Conservation (phyloP, 768 basidiomycete genomes). For the Fibroporia radiculosa region DNA sequence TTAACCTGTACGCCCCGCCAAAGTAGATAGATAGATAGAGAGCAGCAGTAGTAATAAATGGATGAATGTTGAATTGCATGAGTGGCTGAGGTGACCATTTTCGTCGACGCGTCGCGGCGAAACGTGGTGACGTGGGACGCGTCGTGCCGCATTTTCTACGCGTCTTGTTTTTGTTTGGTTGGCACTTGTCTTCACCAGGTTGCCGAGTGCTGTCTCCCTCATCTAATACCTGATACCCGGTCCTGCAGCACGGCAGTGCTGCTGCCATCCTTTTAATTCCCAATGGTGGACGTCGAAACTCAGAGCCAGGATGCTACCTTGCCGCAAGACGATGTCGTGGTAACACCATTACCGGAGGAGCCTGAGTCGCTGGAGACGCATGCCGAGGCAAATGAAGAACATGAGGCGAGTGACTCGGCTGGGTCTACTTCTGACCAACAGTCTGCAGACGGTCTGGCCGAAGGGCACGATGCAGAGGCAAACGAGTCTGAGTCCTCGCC, state of each 20-base stretch:
- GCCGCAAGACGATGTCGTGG: slow-evolving; percentile 14
- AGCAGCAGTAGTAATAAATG: too few species aligned
- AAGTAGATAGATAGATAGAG: too few species aligned
- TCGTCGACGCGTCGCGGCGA: too few species aligned
- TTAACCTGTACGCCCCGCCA: slow-evolving; percentile 53
- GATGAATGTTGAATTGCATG: too few species aligned
- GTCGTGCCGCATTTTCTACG: slow-evolving; percentile 10
- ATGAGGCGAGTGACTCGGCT: slow-evolving; percentile 29
- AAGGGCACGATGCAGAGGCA: slow-evolving; percentile 8
- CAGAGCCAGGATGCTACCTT: slow-evolving; percentile 14
- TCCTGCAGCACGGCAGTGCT: slow-evolving; percentile 3
- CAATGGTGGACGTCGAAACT: slow-evolving; percentile 31
- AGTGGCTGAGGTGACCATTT: background rate
- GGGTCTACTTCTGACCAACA: slow-evolving; percentile 19
- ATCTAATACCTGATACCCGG: slow-evolving; percentile 9
- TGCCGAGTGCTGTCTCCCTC: background rate
- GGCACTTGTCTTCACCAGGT: slow-evolving; percentile 1
- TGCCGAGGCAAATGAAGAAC: slow-evolving; percentile 24
- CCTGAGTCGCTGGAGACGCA: slow-evolving; percentile 18
- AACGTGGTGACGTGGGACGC: slow-evolving; percentile 10
- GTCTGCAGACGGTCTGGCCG: slow-evolving; percentile 11
- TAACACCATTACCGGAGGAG: slow-evolving; percentile 10
- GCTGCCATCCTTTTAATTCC: slow-evolving; percentile 2
- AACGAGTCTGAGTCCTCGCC: slow-evolving; percentile 1
- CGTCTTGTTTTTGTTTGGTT: slow-evolving; percentile 15